Evolutionary conservation across 2,329 filamentous ascomycete species (phyloP), one percentile per base, ranked within the genome.

Genomic region (Sclerotiophoma versabilis): DNA sequence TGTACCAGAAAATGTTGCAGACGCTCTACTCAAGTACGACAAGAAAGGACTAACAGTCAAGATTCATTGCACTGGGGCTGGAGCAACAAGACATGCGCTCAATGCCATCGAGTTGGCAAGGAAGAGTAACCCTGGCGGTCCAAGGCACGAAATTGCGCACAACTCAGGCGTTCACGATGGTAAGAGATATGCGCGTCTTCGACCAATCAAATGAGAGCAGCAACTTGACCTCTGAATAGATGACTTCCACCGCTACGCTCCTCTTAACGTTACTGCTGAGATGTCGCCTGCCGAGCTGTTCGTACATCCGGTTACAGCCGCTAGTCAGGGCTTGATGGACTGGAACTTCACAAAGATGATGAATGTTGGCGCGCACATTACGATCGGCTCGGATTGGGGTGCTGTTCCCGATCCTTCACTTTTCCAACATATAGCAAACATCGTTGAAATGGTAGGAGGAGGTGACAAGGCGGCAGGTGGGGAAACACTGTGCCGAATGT

Each of bases 101-200:
- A 67, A 76, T 33, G 63, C 59, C 11, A 65, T 73, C 30, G 67
- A 68, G 39, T 55, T 49, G 14, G 63, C 65, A 8, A 61, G 72
- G 26, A 55, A 63, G 34, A 54, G 27, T 0, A 68, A 70, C 29
- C 63, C 66, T 3, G 34, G 54, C 12, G 69, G 70, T 1, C 70
- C 71, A 3, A 59, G 62, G 30, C 73, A 76, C 49, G 73, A 76
- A 45, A 60, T 75, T 30, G 72, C 64, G 7, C 72, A 73, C 41
- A 62, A 63, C 12, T 67, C 47, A 36, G 57, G 55, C 11, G 60
- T 65, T 3, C 54, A 65, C 36, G 44, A 58, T 19, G 63, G 63
- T 64, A 32, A 48, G 57, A 44, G 17, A 17, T 9, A 12, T 12
- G 34, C 0, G 6, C 17, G 11, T 20, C 12, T 32, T 3, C 11